phyloP scores from a whole-genome alignment of 768 basidiomycete species.

The Mycena polygramma region DNA sequence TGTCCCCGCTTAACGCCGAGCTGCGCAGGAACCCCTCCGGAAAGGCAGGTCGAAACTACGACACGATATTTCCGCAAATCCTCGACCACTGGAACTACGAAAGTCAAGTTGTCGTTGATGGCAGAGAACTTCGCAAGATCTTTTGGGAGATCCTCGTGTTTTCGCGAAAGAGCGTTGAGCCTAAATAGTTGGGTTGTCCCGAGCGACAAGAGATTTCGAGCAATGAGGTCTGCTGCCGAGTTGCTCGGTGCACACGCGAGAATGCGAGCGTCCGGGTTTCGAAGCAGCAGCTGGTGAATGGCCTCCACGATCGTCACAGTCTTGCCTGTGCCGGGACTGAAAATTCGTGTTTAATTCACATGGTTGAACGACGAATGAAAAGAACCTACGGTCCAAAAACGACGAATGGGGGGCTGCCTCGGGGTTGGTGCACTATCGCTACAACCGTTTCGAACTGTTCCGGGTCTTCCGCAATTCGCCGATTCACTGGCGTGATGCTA shows the following conservation, averaged over 20 bases:
- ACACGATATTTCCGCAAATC: conserved; percentile 60
- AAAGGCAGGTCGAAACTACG: conserved; percentile 70
- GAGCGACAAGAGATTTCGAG: conserved; percentile 55
- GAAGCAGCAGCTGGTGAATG: conserved; percentile 65
- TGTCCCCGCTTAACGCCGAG: conserved; percentile 66
- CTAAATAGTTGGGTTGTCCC: conserved; percentile 60
- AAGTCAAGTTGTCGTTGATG: conserved; percentile 55
- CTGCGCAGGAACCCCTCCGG: conserved; percentile 61
- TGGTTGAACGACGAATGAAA: background rate
- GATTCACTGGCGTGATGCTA: conserved; percentile 45
- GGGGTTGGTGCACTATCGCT: conserved; percentile 58
- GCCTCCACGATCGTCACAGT: conserved; percentile 76
- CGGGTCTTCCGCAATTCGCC: conserved; percentile 54
- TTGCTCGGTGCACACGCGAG: conserved; percentile 79
- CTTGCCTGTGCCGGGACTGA: conserved; percentile 75
- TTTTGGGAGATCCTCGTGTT: conserved; percentile 51
- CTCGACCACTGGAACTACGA: conserved; percentile 59
- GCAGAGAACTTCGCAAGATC: conserved; percentile 54
- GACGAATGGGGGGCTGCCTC: conserved; percentile 67
- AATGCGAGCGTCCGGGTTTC: conserved; percentile 58
- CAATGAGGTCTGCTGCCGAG: conserved; percentile 74
- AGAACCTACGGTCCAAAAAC: conserved; percentile 73
- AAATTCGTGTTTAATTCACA: background rate
- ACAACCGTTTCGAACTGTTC: conserved; percentile 66
- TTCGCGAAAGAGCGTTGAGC: conserved; percentile 64